Percentiles rank a stretch among this genome's conserved stretches.
Conservation (phyloP, 345 rosid species). For the Fremontodendron californicum region DNA sequence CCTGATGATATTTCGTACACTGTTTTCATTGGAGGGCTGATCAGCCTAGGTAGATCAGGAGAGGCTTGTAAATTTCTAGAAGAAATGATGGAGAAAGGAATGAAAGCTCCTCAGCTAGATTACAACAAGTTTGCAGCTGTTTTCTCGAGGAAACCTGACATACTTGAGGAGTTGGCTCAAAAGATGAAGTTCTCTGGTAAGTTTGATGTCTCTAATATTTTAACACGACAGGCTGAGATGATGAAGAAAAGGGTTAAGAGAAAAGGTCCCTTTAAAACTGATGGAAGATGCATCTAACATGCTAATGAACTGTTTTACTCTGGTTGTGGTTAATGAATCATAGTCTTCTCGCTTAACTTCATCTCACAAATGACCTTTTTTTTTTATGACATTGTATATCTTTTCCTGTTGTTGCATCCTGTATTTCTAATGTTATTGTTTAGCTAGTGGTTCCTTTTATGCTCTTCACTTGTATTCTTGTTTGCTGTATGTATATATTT, state of each 20-base stretch:
- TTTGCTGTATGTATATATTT: background rate
- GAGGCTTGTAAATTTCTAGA: slow-evolving; percentile 76
- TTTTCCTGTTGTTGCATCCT: background rate
- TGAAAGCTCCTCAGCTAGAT: slow-evolving; percentile 87
- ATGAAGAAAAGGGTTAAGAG: slow-evolving; percentile 49
- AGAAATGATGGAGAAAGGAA: slow-evolving; percentile 87
- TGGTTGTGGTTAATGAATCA: background rate
- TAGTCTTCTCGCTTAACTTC: background rate
- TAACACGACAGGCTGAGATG: slow-evolving; percentile 60
- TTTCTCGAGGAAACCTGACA: slow-evolving; percentile 60
- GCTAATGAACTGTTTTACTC: background rate
- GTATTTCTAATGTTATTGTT: background rate
- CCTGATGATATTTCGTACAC: slow-evolving; percentile 87
- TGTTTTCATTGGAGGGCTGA: slow-evolving; percentile 70
- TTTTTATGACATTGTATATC: background rate
- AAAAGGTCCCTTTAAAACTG: slow-evolving; percentile 23
- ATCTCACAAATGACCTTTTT: background rate
- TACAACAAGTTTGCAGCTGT: slow-evolving; percentile 75
- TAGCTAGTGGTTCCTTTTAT: background rate
- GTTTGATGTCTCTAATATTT: slow-evolving; percentile 58
- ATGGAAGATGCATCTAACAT: slow-evolving; percentile 17
- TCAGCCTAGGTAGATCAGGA: slow-evolving; percentile 61
- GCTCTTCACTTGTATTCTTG: background rate
- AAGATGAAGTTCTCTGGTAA: slow-evolving; percentile 77
- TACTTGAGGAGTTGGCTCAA: slow-evolving; percentile 66